phyloP scores from a whole-genome alignment of 768 basidiomycete genomes.

The Fomitopsis pulvina region DNA sequence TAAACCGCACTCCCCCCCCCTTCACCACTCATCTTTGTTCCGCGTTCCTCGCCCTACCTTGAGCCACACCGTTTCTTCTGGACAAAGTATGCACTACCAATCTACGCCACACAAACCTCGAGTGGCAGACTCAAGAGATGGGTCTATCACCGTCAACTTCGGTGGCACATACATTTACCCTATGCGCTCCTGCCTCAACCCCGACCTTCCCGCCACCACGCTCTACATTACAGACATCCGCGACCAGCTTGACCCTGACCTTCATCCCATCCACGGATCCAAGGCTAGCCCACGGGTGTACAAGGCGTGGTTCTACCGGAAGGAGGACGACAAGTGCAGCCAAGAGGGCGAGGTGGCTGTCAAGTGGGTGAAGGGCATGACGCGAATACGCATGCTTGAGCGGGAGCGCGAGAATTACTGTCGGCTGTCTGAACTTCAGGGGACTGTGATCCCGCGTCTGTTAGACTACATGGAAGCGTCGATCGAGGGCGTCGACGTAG shows the following conservation, averaged over 20 bases:
- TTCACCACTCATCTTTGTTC: not conserved
- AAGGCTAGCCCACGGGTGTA: not conserved
- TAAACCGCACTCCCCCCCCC: not conserved
- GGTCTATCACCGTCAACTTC: not conserved
- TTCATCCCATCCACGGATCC: not conserved
- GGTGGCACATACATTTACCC: not conserved
- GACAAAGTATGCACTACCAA: not conserved
- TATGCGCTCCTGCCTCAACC: not conserved
- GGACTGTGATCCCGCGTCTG: not conserved
- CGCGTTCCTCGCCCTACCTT: not conserved
- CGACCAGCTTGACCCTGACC: not conserved
- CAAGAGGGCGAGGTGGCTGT: constrained; percentile 1
- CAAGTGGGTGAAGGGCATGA: constrained; percentile 1
- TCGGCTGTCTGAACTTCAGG: not conserved
- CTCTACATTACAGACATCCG: not conserved
- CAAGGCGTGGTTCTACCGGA: not conserved
- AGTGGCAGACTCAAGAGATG: not conserved
- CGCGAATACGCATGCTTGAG: not conserved
- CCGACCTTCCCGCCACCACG: not conserved
- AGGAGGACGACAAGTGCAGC: not conserved
- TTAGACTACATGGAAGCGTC: not conserved
- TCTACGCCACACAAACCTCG: not conserved
- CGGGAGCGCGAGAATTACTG: constrained; percentile 2
- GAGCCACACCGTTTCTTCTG: not conserved
- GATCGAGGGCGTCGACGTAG: not conserved